Percentiles rank a stretch among this genome's conserved stretches.
Conservation (phyloP, 306 rosid genomes). For the Herpetospermum pedunculosum region DNA sequence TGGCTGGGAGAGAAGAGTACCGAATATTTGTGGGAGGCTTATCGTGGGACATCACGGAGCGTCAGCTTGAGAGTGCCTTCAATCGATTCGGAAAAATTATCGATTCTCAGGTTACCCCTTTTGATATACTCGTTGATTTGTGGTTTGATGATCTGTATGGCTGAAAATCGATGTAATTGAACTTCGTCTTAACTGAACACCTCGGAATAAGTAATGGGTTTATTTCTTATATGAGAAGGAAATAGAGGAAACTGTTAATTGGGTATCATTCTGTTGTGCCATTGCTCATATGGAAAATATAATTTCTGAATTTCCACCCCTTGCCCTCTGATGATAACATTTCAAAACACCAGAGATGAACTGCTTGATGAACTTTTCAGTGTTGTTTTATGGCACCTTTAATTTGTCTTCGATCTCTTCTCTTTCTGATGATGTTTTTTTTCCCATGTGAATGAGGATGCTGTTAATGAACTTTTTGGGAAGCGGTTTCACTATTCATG, state of each 20-base stretch:
- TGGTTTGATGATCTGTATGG: neutral
- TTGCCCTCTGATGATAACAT: neutral
- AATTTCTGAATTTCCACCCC: neutral
- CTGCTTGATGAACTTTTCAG: neutral
- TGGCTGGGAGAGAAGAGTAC: conserved; percentile 86
- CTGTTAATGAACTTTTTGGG: conserved; percentile 37
- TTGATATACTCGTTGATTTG: neutral
- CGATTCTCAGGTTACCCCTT: conserved; percentile 60
- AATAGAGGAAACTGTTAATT: neutral
- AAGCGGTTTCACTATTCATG: conserved; percentile 27
- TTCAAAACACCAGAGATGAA: neutral
- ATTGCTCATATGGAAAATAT: neutral
- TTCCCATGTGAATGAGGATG: conserved; percentile 28
- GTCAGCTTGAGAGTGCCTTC: conserved; percentile 81
- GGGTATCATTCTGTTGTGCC: neutral
- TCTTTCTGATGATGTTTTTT: conserved; percentile 15
- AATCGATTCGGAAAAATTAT: conserved; percentile 57
- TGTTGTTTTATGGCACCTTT: neutral
- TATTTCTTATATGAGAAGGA: neutral
- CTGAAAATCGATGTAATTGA: neutral
- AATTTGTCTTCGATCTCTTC: neutral
- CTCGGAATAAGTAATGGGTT: neutral
- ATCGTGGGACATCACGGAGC: conserved; percentile 83
- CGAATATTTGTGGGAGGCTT: conserved; percentile 92
- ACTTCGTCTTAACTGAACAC: neutral